Evolutionary conservation across 768 basidiomycete genomes (phyloP), one percentile per base, ranked within the genome.

Genomic region (Tricholoma saponaceum): DNA sequence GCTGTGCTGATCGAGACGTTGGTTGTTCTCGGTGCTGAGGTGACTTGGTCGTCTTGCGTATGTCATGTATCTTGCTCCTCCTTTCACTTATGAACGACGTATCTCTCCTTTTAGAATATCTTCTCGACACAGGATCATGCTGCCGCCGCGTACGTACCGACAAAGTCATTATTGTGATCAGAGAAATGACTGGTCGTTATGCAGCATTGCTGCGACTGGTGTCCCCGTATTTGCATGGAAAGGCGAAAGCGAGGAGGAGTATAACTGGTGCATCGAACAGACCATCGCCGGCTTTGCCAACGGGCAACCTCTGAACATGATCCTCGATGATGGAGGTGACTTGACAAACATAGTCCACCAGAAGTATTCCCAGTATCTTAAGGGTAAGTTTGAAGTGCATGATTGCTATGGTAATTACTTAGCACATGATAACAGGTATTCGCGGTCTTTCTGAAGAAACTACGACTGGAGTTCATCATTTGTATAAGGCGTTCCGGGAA

Each of bases 81-180:
- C 55, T 33, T 47, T 23, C 13, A 8, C 10, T 9, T 59, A 13
- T 55, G 6, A 43, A 43, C 37, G 59, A 49, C 56, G 22, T 12
- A 33, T 37, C 32, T 18, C 41, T 5, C 7, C 7, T 44, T 67
- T 33, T 60, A 94, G 92, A 97, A 99, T 80, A 99, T 99, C 73
- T 99, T 96, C 80, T 98, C 97, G 51, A 99, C 97, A 52, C 97
- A 99, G 77, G 97, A 99, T 73, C 97, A 99, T 76, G 97, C 97
- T 54, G 97, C 97, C 53, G 90, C 97, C 63, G 97, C 92, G 90
- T 92, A 72, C 69, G 88, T 82, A 14, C 18, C 18, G 3, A 43
- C 9, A 58, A 44, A 39, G 49, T 39, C 28, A 10, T 14, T 22
- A 13, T 18, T 56, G 49, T 47, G 44, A 18, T 28, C 26, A n/a